Evolutionary conservation across 2,329 filamentous ascomycete genomes (phyloP).

Genomic region (Arthroderma sp.): DNA sequence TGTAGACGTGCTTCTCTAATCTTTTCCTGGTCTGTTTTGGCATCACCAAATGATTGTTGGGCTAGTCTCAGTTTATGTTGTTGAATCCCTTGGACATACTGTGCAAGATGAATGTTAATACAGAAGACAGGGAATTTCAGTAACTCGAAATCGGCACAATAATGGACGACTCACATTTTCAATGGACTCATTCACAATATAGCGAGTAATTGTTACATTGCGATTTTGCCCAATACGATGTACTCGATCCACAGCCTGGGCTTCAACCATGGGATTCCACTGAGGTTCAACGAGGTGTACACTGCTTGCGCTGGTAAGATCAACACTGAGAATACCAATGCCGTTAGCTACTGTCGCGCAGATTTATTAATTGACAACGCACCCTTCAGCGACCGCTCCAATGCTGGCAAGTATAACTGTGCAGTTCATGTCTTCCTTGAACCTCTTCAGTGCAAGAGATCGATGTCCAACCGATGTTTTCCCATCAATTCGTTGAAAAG

Average conservation of each 20-base stretch:
- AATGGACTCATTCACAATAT: constrained; percentile 31
- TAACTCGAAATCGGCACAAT: too few relatives aligned
- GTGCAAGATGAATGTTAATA: too few relatives aligned
- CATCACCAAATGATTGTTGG: too few relatives aligned
- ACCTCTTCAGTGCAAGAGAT: constrained; percentile 27
- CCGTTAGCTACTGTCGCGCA: not conserved
- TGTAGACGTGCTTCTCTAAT: too few relatives aligned
- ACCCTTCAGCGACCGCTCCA: constrained; percentile 41
- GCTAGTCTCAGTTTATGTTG: too few relatives aligned
- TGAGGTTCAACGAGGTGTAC: constrained; percentile 42
- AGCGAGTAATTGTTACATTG: constrained; percentile 34
- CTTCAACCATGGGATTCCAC: constrained; percentile 42
- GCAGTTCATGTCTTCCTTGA: constrained; percentile 16
- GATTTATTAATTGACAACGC: constrained; percentile 7
- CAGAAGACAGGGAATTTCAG: too few relatives aligned
- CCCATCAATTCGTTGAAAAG: constrained; percentile 28
- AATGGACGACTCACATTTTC: constrained; percentile 27
- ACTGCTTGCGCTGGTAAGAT: constrained; percentile 36
- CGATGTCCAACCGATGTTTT: constrained; percentile 24
- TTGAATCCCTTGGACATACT: too few relatives aligned
- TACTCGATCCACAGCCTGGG: constrained; percentile 39
- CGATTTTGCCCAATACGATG: constrained; percentile 35
- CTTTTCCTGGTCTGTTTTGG: too few relatives aligned
- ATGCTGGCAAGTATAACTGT: constrained; percentile 41
- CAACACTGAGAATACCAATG: constrained; percentile 23